Percentiles rank a stretch among this genome's conserved stretches.
Evolutionary conservation across 129 eudicot genomes (phyloP).

Genomic region (Cynara cardunculus): DNA sequence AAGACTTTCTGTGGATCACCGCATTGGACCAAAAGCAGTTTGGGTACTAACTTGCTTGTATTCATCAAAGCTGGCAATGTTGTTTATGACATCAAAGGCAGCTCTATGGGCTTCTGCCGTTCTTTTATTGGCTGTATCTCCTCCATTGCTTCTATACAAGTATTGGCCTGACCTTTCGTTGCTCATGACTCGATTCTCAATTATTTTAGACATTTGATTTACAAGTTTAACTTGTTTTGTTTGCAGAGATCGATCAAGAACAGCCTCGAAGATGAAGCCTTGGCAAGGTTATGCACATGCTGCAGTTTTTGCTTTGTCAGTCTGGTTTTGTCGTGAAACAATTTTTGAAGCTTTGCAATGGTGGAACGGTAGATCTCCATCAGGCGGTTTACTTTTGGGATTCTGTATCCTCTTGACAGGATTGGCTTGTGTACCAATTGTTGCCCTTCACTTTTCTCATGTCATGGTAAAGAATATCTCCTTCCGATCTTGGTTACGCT

Average conservation of each 20-base stretch:
- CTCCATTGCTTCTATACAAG: conserved; percentile 94
- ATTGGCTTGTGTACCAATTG: conserved; percentile 85
- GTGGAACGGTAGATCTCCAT: conserved; percentile 98
- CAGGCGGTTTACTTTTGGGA: conserved; percentile 92
- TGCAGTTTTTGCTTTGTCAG: conserved; percentile 72
- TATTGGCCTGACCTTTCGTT: conserved; percentile 30
- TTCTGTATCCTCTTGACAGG: conserved; percentile 82
- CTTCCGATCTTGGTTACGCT: not conserved
- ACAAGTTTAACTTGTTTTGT: not conserved
- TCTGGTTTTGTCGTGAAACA: conserved; percentile 97
- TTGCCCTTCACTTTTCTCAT: conserved; percentile 94
- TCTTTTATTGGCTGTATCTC: conserved; percentile 85
- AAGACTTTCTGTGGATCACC: conserved; percentile 72
- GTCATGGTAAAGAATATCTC: conserved; percentile 56
- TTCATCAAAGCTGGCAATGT: conserved; percentile 77
- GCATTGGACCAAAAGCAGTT: conserved; percentile 81
- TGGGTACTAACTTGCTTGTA: conserved; percentile 88
- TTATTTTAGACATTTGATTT: not conserved
- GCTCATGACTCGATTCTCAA: not conserved
- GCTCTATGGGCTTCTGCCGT: conserved; percentile 84
- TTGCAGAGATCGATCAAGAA: conserved; percentile 81
- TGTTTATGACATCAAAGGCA: conserved; percentile 80
- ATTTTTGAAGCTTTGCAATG: conserved; percentile 97
- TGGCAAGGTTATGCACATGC: conserved; percentile 97
- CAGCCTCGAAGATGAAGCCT: conserved; percentile 93